Evolutionary conservation across 208 protist species (phyloP).

Genomic region (Trichomonas tenax): DNA sequence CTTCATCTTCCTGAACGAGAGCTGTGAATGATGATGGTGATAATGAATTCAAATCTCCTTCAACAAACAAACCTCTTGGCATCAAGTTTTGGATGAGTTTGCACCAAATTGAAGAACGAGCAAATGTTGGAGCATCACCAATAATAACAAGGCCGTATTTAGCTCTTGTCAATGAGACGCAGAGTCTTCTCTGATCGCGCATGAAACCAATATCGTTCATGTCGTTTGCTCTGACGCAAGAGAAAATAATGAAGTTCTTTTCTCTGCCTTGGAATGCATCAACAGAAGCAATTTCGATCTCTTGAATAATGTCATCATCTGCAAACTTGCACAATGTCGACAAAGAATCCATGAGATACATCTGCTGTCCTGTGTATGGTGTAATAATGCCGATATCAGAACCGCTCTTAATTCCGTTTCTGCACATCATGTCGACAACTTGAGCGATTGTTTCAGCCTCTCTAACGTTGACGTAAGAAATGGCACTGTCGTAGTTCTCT

Average conservation of each 20-base stretch:
- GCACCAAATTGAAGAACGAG: not conserved
- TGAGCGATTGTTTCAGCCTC: not conserved
- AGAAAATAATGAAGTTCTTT: slow-evolving; percentile 41
- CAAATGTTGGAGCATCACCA: slow-evolving; percentile 28
- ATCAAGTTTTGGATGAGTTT: not conserved
- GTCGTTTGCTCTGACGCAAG: slow-evolving; percentile 17
- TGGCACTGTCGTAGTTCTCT: not conserved
- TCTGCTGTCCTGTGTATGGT: not conserved
- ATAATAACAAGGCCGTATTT: slow-evolving; percentile 32
- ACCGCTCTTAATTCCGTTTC: not conserved
- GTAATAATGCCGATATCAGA: slow-evolving; percentile 12
- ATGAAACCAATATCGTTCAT: slow-evolving; percentile 57
- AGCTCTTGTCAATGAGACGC: slow-evolving; percentile 66
- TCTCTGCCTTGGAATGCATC: slow-evolving; percentile 43
- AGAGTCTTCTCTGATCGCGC: slow-evolving; percentile 61
- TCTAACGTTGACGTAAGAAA: not conserved
- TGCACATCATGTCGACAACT: not conserved
- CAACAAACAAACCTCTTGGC: not conserved
- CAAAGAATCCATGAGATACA: not conserved
- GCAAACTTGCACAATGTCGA: not conserved
- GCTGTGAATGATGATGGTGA: not conserved
- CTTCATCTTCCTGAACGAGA: not conserved
- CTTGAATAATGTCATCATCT: not conserved
- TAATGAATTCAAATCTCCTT: not conserved
- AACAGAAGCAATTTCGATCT: slow-evolving; percentile 28